These are phyloP conservation scores for Pulveroboletus sp. DNA, from an alignment of 768 basidiomycete genomes.

Conservation along the genomic window DNA sequence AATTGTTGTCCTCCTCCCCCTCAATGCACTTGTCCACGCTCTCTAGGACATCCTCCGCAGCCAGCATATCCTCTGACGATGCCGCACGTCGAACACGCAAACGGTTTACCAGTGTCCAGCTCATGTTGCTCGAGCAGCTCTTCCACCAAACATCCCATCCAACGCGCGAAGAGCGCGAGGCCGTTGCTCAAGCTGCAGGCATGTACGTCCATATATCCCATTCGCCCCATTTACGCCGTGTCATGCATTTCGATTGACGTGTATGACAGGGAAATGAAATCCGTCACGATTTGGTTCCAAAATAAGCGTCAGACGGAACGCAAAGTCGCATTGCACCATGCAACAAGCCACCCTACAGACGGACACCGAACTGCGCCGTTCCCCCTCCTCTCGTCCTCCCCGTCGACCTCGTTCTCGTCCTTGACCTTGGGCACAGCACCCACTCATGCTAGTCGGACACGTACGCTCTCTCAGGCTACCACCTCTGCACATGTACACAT, in stretches of 20 bases:
- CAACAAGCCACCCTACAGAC: constrained; percentile 20
- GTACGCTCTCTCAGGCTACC: constrained; percentile 34
- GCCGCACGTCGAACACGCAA: constrained; percentile 61
- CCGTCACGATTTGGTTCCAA: constrained; percentile 36
- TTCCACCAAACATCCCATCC: constrained; percentile 73
- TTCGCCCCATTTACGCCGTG: constrained; percentile 9
- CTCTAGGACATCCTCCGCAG: constrained; percentile 54
- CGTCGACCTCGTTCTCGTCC: constrained; percentile 14
- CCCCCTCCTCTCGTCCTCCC: constrained; percentile 19
- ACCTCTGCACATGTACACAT: constrained; percentile 3
- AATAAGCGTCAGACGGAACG: constrained; percentile 47
- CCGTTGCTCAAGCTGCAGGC: constrained; percentile 54
- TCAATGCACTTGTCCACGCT: constrained; percentile 30
- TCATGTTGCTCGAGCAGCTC: constrained; percentile 70
- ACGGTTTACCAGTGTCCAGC: constrained; percentile 65
- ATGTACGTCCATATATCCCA: constrained; percentile 47
- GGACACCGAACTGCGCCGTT: constrained; percentile 11
- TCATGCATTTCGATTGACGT: not conserved
- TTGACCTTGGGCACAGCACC: constrained; percentile 23
- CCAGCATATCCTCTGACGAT: constrained; percentile 56
- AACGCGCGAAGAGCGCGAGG: constrained; percentile 70
- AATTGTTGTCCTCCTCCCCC: constrained; percentile 6
- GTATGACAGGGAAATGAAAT: constrained; percentile 33
- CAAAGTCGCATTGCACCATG: constrained; percentile 47
- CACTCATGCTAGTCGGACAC: constrained; percentile 31